Evolutionary conservation across 495 filamentous ascomycete species (phyloP).

Genomic region (Neurospora tetraspora): DNA sequence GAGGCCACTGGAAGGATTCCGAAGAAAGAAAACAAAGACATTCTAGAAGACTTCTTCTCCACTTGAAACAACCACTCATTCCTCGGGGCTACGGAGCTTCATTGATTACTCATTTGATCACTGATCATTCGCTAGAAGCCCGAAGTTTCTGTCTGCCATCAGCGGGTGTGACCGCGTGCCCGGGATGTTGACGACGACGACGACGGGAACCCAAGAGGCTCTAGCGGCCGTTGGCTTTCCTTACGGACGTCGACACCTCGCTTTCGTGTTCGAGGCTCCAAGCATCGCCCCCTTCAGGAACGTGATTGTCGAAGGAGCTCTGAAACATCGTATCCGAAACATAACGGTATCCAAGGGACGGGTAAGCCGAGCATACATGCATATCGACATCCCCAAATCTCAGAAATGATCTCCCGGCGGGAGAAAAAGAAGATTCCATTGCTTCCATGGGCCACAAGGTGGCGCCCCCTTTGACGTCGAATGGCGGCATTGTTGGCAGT

Average conservation of each 20-base stretch:
- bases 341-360: background rate
- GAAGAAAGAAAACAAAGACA: background rate
- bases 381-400: background rate
- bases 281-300: background rate
- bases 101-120: background rate
- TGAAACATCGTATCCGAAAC: background rate
- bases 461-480: background rate
- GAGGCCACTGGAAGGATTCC: background rate
- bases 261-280: background rate
- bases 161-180: background rate
- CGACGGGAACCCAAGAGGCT: background rate
- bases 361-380: background rate
- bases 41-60: background rate
- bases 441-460: background rate
- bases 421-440: background rate
- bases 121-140: background rate
- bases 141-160: background rate
- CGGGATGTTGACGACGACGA: background rate
- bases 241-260: background rate
- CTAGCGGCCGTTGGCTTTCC: background rate
- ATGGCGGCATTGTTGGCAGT: background rate
- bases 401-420: background rate
- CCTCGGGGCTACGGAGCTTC: background rate
- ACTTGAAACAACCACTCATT: background rate
- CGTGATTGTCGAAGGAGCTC: background rate